A percentile compares a stretch with the other conserved stretches of the same genome.
Evolutionary conservation across 2,329 filamentous ascomycete genomes (phyloP).

Genomic region (Talaromyces sp.): DNA sequence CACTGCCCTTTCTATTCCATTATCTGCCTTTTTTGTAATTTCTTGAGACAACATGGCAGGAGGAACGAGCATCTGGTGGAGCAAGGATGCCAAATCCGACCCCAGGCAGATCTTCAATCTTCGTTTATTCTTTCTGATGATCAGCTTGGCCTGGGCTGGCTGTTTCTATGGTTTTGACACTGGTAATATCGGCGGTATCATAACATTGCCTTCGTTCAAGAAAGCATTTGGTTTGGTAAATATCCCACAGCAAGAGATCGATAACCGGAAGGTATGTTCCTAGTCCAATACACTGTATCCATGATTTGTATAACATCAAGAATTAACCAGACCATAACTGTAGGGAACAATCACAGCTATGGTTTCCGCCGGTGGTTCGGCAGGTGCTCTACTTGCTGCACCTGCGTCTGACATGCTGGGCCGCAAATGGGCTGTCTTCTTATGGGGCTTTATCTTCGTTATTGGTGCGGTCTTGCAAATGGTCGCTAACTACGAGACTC

Average conservation of each 20-base stretch:
- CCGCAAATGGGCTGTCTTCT: conserved; percentile 34
- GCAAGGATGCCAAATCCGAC: conserved; percentile 36
- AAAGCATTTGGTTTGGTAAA: conserved; percentile 35
- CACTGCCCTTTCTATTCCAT: background rate
- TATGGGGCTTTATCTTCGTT: conserved; percentile 33
- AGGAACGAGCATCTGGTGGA: conserved; percentile 38
- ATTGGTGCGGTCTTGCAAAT: conserved; percentile 36
- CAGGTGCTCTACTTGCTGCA: conserved; percentile 36
- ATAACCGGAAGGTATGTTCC: conserved; percentile 24
- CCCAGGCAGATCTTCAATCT: conserved; percentile 39
- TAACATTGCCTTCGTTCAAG: conserved; percentile 37
- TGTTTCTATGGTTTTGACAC: conserved; percentile 42
- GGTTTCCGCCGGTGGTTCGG: conserved; percentile 38
- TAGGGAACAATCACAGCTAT: conserved; percentile 21
- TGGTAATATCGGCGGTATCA: conserved; percentile 40
- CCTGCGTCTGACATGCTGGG: conserved; percentile 39
- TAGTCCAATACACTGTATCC: background rate
- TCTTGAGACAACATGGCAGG: conserved; percentile 31
- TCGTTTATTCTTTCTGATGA: conserved; percentile 31
- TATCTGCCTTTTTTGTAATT: background rate
- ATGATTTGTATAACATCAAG: background rate
- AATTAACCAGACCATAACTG: background rate
- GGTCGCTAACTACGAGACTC: conserved; percentile 33
- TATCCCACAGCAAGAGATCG: conserved; percentile 27
- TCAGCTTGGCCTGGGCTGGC: conserved; percentile 36